phyloP scores from a whole-genome alignment of 2,329 filamentous ascomycete species.

The Helotiales sp. region DNA sequence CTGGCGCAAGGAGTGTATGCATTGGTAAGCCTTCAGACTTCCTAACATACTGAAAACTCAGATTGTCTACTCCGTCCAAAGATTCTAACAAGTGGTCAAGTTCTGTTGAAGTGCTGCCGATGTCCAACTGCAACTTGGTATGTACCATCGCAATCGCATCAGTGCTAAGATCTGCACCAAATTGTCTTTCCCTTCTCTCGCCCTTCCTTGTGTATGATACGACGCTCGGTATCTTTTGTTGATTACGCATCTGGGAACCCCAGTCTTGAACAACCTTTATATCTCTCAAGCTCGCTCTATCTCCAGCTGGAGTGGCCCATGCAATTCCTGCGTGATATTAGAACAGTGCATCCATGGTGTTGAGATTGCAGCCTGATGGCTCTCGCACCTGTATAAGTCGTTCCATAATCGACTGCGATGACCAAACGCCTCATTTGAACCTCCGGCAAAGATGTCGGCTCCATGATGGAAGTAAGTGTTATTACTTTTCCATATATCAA shows the following conservation, averaged over 20 bases:
- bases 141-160: slow-evolving; percentile 33
- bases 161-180: slow-evolving; percentile 27
- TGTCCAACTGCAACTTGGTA: slow-evolving; percentile 35
- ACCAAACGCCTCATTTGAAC: slow-evolving; percentile 13
- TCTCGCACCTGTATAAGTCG: slow-evolving; percentile 26
- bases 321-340: slow-evolving; percentile 6
- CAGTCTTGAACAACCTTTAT: slow-evolving; percentile 31
- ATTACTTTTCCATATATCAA: too few relatives aligned
- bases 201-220: slow-evolving; percentile 30
- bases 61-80: slow-evolving; percentile 34
- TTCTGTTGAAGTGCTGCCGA: slow-evolving; percentile 25
- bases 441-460: not conserved
- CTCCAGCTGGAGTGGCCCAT: slow-evolving; percentile 10
- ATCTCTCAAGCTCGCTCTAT: slow-evolving; percentile 20
- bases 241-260: slow-evolving; percentile 28
- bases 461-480: too few relatives aligned
- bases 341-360: not conserved
- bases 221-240: slow-evolving; percentile 33
- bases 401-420: slow-evolving; percentile 27
- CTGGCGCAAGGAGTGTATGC: slow-evolving; percentile 30
- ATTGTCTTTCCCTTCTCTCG: slow-evolving; percentile 28
- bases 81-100: slow-evolving; percentile 31
- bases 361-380: not conserved
- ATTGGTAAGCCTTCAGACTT: slow-evolving; percentile 12
- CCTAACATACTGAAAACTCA: slow-evolving; percentile 29